phyloP scores from a whole-genome alignment of 192 early-diverging fungal species.

The Umbelopsis sp. region DNA sequence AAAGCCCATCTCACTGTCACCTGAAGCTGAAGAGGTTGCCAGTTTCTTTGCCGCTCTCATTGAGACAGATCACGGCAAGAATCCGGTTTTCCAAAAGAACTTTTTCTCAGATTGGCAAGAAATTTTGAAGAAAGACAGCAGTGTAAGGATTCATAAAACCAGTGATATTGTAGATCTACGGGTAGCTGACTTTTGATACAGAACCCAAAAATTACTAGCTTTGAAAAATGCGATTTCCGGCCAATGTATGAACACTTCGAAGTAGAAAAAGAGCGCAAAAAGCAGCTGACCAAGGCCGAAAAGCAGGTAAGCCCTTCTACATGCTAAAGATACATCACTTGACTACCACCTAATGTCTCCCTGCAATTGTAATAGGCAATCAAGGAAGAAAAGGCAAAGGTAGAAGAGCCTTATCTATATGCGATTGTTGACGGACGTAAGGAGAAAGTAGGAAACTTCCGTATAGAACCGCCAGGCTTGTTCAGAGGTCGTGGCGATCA shows the following conservation, averaged over 20 bases:
- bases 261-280: slow-evolving; percentile 75
- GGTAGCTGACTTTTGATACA: slow-evolving; percentile 34
- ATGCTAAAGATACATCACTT: neutral
- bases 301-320: slow-evolving; percentile 57
- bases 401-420: slow-evolving; percentile 79
- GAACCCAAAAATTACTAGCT: slow-evolving; percentile 72
- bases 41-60: slow-evolving; percentile 90
- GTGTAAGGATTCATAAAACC: slow-evolving; percentile 40
- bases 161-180: neutral
- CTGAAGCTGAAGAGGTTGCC: slow-evolving; percentile 93
- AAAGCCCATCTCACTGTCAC: slow-evolving; percentile 60
- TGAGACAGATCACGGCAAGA: slow-evolving; percentile 82
- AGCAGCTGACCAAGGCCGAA: slow-evolving; percentile 87
- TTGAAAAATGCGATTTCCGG: slow-evolving; percentile 88
- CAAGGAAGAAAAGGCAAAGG: slow-evolving; percentile 68
- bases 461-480: slow-evolving; percentile 94
- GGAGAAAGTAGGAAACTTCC: slow-evolving; percentile 97
- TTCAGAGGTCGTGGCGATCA: slow-evolving; percentile 98
- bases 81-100: slow-evolving; percentile 85
- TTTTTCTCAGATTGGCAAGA: slow-evolving; percentile 90
- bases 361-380: slow-evolving; percentile 29
- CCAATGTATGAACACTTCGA: slow-evolving; percentile 83
- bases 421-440: slow-evolving; percentile 86
- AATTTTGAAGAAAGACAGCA: slow-evolving; percentile 63
- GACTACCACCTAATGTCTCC: neutral